Evolutionary conservation across 352 stramenopile genomes (phyloP), one percentile per base, ranked within the genome.

Genomic region (Phytophthora pseudosyringae): DNA sequence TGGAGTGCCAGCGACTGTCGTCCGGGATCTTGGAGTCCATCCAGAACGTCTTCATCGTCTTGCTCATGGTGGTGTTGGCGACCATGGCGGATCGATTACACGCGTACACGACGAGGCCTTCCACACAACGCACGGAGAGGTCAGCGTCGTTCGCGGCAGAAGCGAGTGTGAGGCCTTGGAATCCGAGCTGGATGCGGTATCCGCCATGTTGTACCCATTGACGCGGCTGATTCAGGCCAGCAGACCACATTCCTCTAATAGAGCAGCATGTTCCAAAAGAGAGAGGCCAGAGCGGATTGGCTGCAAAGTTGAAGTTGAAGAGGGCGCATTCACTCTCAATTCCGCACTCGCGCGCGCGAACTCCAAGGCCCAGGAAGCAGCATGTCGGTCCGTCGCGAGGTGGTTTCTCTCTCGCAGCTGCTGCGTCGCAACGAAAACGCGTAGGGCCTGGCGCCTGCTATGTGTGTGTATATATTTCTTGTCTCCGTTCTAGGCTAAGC

Each of bases 341-440:
- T 76, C 49, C 55, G 64, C 60, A 72, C 52, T 41, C 41, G n/a
- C 21, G 50, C 36, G 55, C 48, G 21, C 46, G 33, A 46, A 61
- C 18, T n/a, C 29, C 33, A 46, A 46, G 28, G 4, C 43, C 8
- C 15, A 33, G n/a, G 15, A 21, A 39, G 13, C 29, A 36, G 18
- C 26, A 93, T 93, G 84, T 74, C 80, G 15, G 68, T 91, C 50
- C 84, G 75, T 31, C 73, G 77, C 41, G 84, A 93, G 51, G 75
- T 93, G 25, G 64, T 93, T 36, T 88, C 84, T 28, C 81, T 93
- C 52, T 90, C 84, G 28, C 77, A 90, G 71, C 67, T 93, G 5
- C 76, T 93, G 28, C 81, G 82, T 40, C 71, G 67, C 46, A 65
- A 70, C 45, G 53, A 88, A 54, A 75, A 73, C 35, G 57, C 71